A percentile compares a stretch with the other conserved stretches of the same genome.
phyloP scores from a whole-genome alignment of 768 basidiomycete genomes.

The Tylopilus balloui region DNA sequence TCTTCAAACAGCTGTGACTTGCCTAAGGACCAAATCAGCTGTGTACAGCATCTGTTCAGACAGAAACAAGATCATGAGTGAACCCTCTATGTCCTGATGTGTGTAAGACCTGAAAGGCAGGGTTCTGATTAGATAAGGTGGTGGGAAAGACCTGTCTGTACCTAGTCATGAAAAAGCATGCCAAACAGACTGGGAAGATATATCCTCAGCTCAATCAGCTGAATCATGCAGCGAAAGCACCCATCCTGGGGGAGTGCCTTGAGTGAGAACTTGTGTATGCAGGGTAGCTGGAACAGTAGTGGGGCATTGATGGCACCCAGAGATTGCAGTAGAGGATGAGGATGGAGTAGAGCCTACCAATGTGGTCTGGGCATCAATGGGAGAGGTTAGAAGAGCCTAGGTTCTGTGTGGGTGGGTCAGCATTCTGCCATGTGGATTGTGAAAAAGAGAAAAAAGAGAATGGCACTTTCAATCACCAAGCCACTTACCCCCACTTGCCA shows the following conservation, averaged over 20 bases:
- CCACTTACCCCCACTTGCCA: too few relatives aligned
- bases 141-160: conserved; percentile 49
- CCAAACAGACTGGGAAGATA: conserved; percentile 45
- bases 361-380: conserved; percentile 88
- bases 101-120: conserved; percentile 60
- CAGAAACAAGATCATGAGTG: conserved; percentile 66
- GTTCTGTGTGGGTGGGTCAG: too few relatives aligned
- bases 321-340: conserved; percentile 58
- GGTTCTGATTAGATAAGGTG: conserved; percentile 10
- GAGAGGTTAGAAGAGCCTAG: too few relatives aligned
- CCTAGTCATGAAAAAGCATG: conserved; percentile 51
- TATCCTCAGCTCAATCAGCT: conserved; percentile 37
- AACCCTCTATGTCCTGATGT: conserved; percentile 91
- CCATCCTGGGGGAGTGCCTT: conserved; percentile 28
- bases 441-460: too few relatives aligned
- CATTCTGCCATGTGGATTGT: too few relatives aligned
- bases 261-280: conserved; percentile 69
- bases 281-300: conserved; percentile 56
- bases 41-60: conserved; percentile 79
- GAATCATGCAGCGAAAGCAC: conserved; percentile 33
- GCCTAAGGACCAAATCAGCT: conserved; percentile 86
- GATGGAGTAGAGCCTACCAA: conserved; percentile 69
- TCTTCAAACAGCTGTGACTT: conserved; percentile 91
- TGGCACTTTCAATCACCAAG: too few relatives aligned
- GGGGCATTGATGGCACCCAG: conserved; percentile 51